These are phyloP conservation scores for Kodamaea nitidulidarum DNA, from an alignment of 805 yeast genomes.

Conservation along the genomic window DNA sequence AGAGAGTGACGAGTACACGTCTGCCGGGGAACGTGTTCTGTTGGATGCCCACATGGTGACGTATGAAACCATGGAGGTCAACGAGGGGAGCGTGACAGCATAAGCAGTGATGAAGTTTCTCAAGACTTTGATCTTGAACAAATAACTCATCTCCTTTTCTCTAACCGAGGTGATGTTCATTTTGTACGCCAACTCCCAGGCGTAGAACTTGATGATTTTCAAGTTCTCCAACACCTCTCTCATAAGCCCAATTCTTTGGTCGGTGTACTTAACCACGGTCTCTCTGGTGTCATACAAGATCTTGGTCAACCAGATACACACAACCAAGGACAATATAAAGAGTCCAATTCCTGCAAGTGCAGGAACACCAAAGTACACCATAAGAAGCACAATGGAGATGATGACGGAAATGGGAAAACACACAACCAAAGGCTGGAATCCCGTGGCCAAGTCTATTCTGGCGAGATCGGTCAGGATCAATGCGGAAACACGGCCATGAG, in stretches of 20 bases:
- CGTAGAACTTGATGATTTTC: conserved; percentile 42
- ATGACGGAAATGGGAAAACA: conserved; percentile 42
- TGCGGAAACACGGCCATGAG: conserved; percentile 39
- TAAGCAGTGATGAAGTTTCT: conserved; percentile 41
- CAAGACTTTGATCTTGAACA: conserved; percentile 39
- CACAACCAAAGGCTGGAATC: conserved; percentile 39
- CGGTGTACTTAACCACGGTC: conserved; percentile 36
- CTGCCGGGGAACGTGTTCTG: conserved; percentile 31
- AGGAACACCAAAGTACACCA: conserved; percentile 35
- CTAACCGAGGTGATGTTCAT: conserved; percentile 33
- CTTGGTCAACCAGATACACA: conserved; percentile 33
- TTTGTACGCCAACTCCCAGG: conserved; percentile 45
- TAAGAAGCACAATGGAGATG: conserved; percentile 34
- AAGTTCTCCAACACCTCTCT: conserved; percentile 39
- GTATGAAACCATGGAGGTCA: conserved; percentile 44
- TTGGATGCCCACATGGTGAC: conserved; percentile 45
- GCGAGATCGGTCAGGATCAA: conserved; percentile 42
- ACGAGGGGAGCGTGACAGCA: conserved; percentile 41
- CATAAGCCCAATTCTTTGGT: conserved; percentile 39
- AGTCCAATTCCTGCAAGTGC: conserved; percentile 41
- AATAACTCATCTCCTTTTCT: conserved; percentile 35
- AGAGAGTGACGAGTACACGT: conserved; percentile 40
- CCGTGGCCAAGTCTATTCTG: conserved; percentile 41
- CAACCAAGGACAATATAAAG: conserved; percentile 30
- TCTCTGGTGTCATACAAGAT: conserved; percentile 34